These are phyloP conservation scores for Colletotrichum costaricense DNA, from an alignment of 2,329 filamentous ascomycete genomes.

Conservation along the genomic window DNA sequence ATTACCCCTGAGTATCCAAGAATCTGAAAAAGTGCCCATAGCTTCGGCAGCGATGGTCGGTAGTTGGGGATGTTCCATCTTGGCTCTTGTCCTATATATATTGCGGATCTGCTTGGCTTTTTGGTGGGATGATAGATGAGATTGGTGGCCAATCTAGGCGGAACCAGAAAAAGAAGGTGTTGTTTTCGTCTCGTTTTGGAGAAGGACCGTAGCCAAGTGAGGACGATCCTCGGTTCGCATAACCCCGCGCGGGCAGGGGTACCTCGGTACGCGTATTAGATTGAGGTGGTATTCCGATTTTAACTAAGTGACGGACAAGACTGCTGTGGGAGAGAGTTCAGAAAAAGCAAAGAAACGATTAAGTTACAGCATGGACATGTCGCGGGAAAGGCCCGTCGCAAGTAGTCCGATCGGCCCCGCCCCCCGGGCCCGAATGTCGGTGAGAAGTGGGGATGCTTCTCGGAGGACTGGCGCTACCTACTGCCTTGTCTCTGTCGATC, in stretches of 20 bases:
- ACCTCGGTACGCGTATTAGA: background rate
- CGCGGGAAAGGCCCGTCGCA: background rate
- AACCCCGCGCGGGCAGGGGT: slow-evolving; percentile 16
- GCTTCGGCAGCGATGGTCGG: slow-evolving; percentile 14
- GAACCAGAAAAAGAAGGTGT: background rate
- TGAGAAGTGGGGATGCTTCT: background rate
- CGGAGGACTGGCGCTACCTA: background rate
- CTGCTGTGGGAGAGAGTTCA: too few species aligned
- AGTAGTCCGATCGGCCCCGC: background rate
- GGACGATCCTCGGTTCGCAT: background rate
- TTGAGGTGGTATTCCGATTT: background rate
- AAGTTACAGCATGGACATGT: background rate
- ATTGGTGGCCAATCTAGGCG: background rate
- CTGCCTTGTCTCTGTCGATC: background rate
- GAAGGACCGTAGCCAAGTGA: background rate
- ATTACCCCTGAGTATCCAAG: background rate
- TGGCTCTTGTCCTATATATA: background rate
- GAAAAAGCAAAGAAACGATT: background rate
- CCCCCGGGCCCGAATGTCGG: background rate
- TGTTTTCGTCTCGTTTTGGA: background rate
- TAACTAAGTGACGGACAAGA: background rate
- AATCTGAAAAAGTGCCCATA: background rate
- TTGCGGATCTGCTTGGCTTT: background rate
- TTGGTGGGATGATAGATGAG: too few species aligned
- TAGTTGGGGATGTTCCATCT: background rate